These are phyloP conservation scores for Fonsecaea monophora DNA, from an alignment of 2,329 filamentous ascomycete genomes.

Conservation along the genomic window DNA sequence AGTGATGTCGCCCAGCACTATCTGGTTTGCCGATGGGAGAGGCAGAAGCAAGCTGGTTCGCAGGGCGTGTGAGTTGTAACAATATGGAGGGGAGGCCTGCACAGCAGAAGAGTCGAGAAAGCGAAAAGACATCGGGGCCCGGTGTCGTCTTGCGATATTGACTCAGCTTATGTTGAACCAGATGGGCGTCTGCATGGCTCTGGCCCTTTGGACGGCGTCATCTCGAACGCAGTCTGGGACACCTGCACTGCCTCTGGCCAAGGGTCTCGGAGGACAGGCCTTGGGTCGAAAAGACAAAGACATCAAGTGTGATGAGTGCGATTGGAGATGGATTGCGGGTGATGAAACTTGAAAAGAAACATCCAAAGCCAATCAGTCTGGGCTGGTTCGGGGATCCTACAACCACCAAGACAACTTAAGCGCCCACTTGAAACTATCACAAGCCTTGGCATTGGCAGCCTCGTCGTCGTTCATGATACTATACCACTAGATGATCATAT, in stretches of 20 bases:
- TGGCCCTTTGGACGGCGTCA: slow-evolving; percentile 14
- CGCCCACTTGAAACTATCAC: slow-evolving; percentile 28
- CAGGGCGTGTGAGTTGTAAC: background rate
- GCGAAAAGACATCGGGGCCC: background rate
- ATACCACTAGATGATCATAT: background rate
- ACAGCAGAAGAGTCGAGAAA: background rate
- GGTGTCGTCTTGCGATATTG: background rate
- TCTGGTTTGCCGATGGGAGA: background rate
- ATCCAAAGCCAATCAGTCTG: slow-evolving; percentile 4
- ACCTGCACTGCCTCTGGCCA: slow-evolving; percentile 23
- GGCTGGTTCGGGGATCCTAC: background rate
- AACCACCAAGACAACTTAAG: slow-evolving; percentile 6
- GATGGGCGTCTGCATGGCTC: slow-evolving; percentile 12
- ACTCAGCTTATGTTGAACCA: slow-evolving; percentile 26
- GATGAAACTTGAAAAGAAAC: slow-evolving; percentile 29
- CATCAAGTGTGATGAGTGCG: slow-evolving; percentile 22
- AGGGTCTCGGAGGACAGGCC: slow-evolving; percentile 4
- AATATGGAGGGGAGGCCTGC: background rate
- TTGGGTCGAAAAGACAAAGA: slow-evolving; percentile 7
- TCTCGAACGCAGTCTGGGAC: slow-evolving; percentile 9
- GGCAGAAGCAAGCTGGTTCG: background rate
- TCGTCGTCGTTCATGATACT: background rate
- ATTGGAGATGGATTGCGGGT: slow-evolving; percentile 23
- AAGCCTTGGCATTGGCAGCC: slow-evolving; percentile 13
- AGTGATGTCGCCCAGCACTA: background rate